These are phyloP conservation scores for Thamnidium elegans DNA, from an alignment of 192 early-diverging fungal genomes.

Conservation along the genomic window DNA sequence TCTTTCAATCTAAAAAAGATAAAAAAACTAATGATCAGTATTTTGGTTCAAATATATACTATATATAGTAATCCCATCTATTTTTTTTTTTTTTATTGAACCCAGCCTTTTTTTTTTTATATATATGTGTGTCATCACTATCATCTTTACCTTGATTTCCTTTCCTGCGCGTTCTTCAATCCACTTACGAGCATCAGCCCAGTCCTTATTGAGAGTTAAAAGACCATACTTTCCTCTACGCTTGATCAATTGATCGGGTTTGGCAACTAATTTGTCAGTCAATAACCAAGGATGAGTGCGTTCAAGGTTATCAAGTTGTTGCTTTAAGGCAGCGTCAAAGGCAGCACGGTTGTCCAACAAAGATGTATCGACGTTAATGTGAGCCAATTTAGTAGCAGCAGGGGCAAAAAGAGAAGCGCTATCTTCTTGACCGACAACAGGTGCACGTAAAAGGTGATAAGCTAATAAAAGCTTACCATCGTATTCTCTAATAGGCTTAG, in stretches of 20 bases:
- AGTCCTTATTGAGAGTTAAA: constrained; percentile 87
- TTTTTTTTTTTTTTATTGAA: background rate
- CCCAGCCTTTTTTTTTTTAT: constrained; percentile 1
- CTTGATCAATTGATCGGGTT: constrained; percentile 99
- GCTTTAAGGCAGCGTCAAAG: constrained; percentile 63
- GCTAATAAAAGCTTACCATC: constrained; percentile 96
- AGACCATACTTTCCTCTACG: constrained; percentile 95
- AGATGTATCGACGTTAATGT: constrained; percentile 67
- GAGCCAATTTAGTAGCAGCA: constrained; percentile 73
- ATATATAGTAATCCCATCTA: constrained; percentile 13
- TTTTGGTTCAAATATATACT: background rate
- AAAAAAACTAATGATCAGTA: background rate
- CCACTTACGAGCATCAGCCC: constrained; percentile 86
- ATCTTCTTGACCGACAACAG: constrained; percentile 47
- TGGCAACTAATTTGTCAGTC: constrained; percentile 85
- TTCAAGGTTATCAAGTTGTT: constrained; percentile 61
- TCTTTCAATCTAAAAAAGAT: constrained; percentile 62
- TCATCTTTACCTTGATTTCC: constrained; percentile 63
- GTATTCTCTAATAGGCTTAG: constrained; percentile 59
- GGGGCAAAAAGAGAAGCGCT: constrained; percentile 64
- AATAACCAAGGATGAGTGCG: constrained; percentile 81
- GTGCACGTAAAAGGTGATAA: constrained; percentile 80
- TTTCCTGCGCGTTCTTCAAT: constrained; percentile 87
- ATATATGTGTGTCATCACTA: background rate
- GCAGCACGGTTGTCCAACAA: constrained; percentile 50